phyloP scores from a whole-genome alignment of 352 stramenopile genomes.

The Phytopythium oedochilum region DNA sequence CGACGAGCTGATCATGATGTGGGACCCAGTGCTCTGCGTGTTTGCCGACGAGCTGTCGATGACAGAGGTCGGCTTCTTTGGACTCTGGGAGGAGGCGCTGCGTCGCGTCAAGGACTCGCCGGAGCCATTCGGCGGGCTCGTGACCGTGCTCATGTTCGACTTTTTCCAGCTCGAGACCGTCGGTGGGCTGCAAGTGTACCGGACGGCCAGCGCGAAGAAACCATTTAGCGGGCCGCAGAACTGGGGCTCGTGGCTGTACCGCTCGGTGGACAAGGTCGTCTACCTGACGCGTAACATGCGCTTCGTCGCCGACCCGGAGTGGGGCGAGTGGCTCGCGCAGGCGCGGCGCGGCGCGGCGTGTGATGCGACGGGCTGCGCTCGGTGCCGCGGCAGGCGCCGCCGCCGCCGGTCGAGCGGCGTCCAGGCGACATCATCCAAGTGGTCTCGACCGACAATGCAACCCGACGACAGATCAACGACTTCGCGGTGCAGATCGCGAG shows the following conservation, averaged over 20 bases:
- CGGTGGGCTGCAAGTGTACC: neutral
- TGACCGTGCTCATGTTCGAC: constrained; percentile 14
- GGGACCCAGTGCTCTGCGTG: neutral
- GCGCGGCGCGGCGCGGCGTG: constrained; percentile 1
- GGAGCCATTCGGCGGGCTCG: constrained; percentile 6
- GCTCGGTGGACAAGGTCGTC: constrained; percentile 13
- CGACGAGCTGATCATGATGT: too few species aligned
- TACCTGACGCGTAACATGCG: constrained; percentile 18
- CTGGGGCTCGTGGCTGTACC: constrained; percentile 5
- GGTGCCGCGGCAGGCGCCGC: neutral
- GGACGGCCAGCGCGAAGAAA: neutral
- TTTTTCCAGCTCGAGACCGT: constrained; percentile 9
- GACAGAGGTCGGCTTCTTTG: constrained; percentile 16
- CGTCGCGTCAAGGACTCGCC: constrained; percentile 7
- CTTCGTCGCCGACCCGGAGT: constrained; percentile 13
- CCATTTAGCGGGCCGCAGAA: constrained; percentile 5
- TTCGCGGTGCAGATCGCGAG: neutral
- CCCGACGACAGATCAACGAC: neutral
- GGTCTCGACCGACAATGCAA: constrained; percentile 6
- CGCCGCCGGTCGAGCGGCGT: too few species aligned
- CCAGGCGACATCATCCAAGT: constrained; percentile 8
- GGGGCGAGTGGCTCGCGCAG: constrained; percentile 16
- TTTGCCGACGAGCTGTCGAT: constrained; percentile 19
- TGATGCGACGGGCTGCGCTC: constrained; percentile 1
- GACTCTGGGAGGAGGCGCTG: constrained; percentile 21